These are phyloP conservation scores for Thraustotheca clavata DNA, from an alignment of 352 stramenopile genomes.

Conservation along the genomic window DNA sequence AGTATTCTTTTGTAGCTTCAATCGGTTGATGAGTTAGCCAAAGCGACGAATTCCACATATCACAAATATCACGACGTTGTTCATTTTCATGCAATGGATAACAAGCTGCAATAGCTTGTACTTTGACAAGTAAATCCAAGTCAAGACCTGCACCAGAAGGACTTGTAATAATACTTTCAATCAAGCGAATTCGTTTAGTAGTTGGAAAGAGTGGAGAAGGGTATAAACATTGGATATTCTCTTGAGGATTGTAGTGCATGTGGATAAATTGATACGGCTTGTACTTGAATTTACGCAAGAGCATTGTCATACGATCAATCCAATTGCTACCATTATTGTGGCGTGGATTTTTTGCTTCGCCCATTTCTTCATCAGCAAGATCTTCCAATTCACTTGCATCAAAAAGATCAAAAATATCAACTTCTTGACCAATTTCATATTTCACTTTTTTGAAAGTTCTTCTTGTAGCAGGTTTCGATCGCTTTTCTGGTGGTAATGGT, in stretches of 20 bases:
- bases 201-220: slow-evolving; percentile 62
- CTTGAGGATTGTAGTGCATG: slow-evolving; percentile 61
- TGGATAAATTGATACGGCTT: slow-evolving; percentile 81
- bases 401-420: slow-evolving; percentile 20
- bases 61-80: slow-evolving; percentile 45
- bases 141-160: slow-evolving; percentile 24
- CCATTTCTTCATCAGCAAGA: slow-evolving; percentile 3
- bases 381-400: slow-evolving; percentile 14
- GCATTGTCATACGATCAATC: not conserved
- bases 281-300: slow-evolving; percentile 40
- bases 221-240: slow-evolving; percentile 58
- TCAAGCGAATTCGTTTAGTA: slow-evolving; percentile 69
- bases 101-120: slow-evolving; percentile 57
- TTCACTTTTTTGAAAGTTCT: slow-evolving; percentile 19
- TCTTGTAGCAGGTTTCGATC: not conserved
- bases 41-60: slow-evolving; percentile 67
- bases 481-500: slow-evolving; percentile 12
- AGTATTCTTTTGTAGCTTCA: slow-evolving; percentile 75
- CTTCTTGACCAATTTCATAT: slow-evolving; percentile 1
- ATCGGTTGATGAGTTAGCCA: slow-evolving; percentile 74
- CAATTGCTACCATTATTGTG: not conserved
- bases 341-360: not conserved
- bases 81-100: slow-evolving; percentile 72
- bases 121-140: slow-evolving; percentile 65
- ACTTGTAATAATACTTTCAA: slow-evolving; percentile 79